Evolutionary conservation across 139 green algal genomes (phyloP).

Genomic region (Axilococcus clingmanii): DNA sequence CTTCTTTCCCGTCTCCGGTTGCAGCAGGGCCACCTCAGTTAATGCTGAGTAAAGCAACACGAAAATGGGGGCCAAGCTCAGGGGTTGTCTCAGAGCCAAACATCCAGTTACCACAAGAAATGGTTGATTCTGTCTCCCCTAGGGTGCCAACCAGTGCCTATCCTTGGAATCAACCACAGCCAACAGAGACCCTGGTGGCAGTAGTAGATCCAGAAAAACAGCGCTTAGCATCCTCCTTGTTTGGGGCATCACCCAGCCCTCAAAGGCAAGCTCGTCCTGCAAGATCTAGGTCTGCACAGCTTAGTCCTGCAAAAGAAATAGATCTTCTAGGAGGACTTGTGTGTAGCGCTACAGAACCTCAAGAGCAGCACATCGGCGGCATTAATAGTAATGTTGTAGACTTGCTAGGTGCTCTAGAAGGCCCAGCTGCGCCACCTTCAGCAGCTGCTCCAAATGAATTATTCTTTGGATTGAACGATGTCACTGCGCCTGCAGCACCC

Average conservation of each 20-base stretch:
- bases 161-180: not conserved
- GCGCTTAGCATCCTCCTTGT: constrained; percentile 25
- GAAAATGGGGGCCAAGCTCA: too few relatives aligned
- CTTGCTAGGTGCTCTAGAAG: not conserved
- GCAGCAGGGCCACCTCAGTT: too few relatives aligned
- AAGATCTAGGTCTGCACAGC: not conserved
- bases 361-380: not conserved
- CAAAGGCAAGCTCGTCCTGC: not conserved
- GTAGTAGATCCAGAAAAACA: constrained; percentile 15
- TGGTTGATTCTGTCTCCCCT: too few relatives aligned
- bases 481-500: not conserved
- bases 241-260: constrained; percentile 11
- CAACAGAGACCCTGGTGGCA: not conserved
- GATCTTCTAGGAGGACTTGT: constrained; percentile 18
- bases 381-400: not conserved
- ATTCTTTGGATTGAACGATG: not conserved
- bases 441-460: constrained; percentile 1
- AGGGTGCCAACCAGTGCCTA: not conserved
- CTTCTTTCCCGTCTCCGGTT: too few relatives aligned
- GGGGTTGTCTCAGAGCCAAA: too few relatives aligned
- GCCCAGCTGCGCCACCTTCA: not conserved
- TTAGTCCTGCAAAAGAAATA: not conserved
- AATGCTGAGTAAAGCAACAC: too few relatives aligned
- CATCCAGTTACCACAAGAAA: too few relatives aligned
- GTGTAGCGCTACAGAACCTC: not conserved